A percentile compares a stretch with the other conserved stretches of the same genome.
Evolutionary conservation across 2,329 filamentous ascomycete genomes (phyloP).

Genomic region (Colletotrichum tropicale): DNA sequence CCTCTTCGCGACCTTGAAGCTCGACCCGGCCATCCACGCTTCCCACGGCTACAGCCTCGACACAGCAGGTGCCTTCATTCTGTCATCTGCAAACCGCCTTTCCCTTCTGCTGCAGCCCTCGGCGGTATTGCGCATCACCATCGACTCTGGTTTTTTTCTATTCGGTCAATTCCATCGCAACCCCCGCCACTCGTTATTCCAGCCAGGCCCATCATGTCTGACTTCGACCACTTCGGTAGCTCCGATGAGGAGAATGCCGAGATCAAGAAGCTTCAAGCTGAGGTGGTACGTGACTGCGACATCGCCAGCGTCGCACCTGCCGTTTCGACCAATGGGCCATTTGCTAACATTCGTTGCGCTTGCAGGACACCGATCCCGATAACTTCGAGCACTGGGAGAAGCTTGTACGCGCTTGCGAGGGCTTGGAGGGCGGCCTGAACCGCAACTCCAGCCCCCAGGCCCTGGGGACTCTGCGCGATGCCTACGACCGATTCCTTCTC

Average conservation of each 20-base stretch:
- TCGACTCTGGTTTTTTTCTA: not conserved
- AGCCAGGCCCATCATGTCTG: conserved; percentile 59
- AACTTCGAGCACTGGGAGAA: conserved; percentile 97
- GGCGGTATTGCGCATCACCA: not conserved
- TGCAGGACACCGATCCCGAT: conserved; percentile 74
- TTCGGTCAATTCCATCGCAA: not conserved
- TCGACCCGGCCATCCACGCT: conserved; percentile 3
- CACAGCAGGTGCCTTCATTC: not conserved
- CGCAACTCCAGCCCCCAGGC: conserved; percentile 96
- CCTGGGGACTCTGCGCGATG: conserved; percentile 82
- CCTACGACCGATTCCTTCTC: conserved; percentile 90
- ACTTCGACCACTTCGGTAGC: conserved; percentile 72
- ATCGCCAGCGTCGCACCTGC: not conserved
- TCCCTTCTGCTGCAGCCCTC: not conserved
- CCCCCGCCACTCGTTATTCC: conserved; percentile 6
- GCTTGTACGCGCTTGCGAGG: conserved; percentile 81
- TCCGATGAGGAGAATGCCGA: conserved; percentile 83
- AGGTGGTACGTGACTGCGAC: conserved; percentile 68
- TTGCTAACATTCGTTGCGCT: not conserved
- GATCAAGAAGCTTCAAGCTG: conserved; percentile 77
- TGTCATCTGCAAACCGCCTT: conserved; percentile 5
- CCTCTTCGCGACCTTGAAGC: conserved; percentile 9
- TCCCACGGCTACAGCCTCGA: conserved; percentile 9
- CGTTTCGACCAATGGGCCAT: not conserved
- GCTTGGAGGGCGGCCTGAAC: conserved; percentile 90